Evolutionary conservation across 169 alveolate species (phyloP).

Genomic region (Plasmodium coatneyi): DNA sequence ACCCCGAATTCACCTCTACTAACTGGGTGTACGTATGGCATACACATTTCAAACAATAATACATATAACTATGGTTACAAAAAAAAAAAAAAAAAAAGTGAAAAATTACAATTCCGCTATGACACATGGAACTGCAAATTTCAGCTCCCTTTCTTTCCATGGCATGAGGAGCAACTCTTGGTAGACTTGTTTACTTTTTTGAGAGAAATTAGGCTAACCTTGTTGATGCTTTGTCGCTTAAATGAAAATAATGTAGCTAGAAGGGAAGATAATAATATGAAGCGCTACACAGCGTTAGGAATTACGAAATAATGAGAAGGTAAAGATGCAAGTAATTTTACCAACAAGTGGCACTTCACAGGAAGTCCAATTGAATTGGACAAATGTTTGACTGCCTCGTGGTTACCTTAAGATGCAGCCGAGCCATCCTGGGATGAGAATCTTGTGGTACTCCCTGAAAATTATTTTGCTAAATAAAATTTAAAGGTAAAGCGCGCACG

Average conservation of each 20-base stretch:
- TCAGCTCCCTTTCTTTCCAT: background rate
- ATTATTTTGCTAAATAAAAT: background rate
- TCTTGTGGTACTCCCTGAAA: conserved; percentile 34
- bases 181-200: background rate
- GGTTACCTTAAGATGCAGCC: conserved; percentile 57
- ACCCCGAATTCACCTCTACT: background rate
- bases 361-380: background rate
- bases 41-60: background rate
- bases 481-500: background rate
- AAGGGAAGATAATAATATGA: background rate
- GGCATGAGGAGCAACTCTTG: background rate
- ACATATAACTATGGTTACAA: background rate
- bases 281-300: background rate
- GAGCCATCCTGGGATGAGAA: conserved; percentile 53
- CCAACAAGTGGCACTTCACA: background rate
- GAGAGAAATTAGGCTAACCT: background rate
- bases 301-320: background rate
- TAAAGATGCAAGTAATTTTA: background rate
- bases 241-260: conserved; percentile 22
- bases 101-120: background rate
- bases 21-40: background rate
- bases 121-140: background rate
- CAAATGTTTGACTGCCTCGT: background rate
- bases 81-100: background rate
- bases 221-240: background rate